These are phyloP conservation scores for Coemansia furcata DNA, from an alignment of 192 early-diverging fungal genomes.

Conservation along the genomic window DNA sequence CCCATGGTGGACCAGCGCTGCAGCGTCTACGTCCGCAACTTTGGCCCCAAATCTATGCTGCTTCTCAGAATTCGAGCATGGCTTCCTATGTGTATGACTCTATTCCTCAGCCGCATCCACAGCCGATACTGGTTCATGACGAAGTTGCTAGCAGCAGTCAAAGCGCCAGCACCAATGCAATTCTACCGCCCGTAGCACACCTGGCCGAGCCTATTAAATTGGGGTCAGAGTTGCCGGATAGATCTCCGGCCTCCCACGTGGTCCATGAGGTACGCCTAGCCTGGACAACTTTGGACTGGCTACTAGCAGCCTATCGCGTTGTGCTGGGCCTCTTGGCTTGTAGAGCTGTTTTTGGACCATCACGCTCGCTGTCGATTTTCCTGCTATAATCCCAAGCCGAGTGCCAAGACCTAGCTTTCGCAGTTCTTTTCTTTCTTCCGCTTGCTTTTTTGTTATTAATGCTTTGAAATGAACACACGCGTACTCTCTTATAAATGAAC, in stretches of 20 bases:
- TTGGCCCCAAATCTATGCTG: constrained; percentile 28
- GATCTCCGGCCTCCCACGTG: background rate
- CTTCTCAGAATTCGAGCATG: background rate
- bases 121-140: background rate
- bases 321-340: constrained; percentile 38
- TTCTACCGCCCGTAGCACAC: background rate
- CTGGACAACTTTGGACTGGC: constrained; percentile 46
- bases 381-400: background rate
- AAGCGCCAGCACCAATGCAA: background rate
- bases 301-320: constrained; percentile 39
- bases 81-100: constrained; percentile 1
- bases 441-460: background rate
- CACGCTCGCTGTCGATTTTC: constrained; percentile 26
- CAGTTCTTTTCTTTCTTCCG: background rate
- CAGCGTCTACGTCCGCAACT: constrained; percentile 49
- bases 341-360: constrained; percentile 37
- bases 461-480: background rate
- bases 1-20: constrained; percentile 20
- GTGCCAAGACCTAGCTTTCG: background rate
- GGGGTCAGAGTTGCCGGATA: background rate
- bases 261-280: constrained; percentile 10
- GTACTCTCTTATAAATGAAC: constrained; percentile 8
- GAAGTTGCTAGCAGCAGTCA: background rate
- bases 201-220: background rate
- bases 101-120: constrained; percentile 13